Base-by-base conservation (phyloP, 2,329 filamentous ascomycete genomes). In the Herpotrichia juniperi region DNA sequence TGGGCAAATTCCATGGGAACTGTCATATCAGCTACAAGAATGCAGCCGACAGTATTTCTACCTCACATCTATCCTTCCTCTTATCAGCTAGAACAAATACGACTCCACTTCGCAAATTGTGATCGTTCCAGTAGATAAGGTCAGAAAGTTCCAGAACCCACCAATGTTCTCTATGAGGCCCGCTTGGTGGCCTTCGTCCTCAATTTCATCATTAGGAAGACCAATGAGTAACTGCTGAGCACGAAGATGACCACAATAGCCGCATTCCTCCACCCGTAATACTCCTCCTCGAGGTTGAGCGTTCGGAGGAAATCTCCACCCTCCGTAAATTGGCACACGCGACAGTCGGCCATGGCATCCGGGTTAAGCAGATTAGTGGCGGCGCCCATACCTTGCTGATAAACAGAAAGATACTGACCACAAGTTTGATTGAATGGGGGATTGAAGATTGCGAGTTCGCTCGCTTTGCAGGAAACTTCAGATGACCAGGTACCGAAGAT, bases 211-310 rank as follows among this genome's bases (percentile, higher is more conserved):
- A 75, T 58, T 24, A 62, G 43, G 57, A 75, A 81, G 2, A 81
- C 79, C 51, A 80, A 48, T 2, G 67, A 74, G 54, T 87, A 88
- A 1, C 79, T 81, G 49, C 78, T 81, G 32, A 83, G 53, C 1
- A 76, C 80, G 57, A 87, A 87, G 4, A 84, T 72, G 1, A 80
- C 81, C 2, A 82, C 79, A 42, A 88, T 84, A 0, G 65, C 87
- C 0, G 83, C 83, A 68, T 90, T 79, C 43, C 87, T 79, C 87
- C 87, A 90, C 0, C 85, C 87, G 58, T 85, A 85, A 54, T 79
- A 83, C 58, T 88, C 84, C 3, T 84, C 78, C 1, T 77, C 76
- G 7, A 90, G 61, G 63, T 89, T 87, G 11, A 90, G 56, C 0
- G 78, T 83, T 2, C 70, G 61, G 2, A 90, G 67, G 57, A 87